Evolutionary conservation across 2,329 filamentous ascomycete species (phyloP).

Genomic region (Mariannaea sp.): DNA sequence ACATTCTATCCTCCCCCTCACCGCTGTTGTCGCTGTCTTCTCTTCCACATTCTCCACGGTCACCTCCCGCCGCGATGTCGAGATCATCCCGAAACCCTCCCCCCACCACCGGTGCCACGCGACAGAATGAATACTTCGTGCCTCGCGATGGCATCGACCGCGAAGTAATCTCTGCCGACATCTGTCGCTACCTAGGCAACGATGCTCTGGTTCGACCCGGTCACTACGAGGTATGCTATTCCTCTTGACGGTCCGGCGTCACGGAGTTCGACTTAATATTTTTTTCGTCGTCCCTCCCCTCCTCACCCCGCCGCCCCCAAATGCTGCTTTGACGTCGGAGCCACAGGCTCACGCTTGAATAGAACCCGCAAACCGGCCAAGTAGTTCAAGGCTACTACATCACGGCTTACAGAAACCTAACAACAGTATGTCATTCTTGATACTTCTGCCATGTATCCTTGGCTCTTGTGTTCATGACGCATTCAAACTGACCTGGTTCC

Average conservation of each 20-base stretch:
- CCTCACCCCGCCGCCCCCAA: slow-evolving; percentile 3
- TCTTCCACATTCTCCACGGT: slow-evolving; percentile 23
- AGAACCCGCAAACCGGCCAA: slow-evolving; percentile 63
- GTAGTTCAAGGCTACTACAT: slow-evolving; percentile 75
- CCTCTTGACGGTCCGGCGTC: not conserved
- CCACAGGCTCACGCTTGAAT: slow-evolving; percentile 34
- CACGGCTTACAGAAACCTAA: slow-evolving; percentile 78
- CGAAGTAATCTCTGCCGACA: slow-evolving; percentile 83
- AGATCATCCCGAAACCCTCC: slow-evolving; percentile 48
- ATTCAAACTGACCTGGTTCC: slow-evolving; percentile 21
- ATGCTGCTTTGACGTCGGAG: slow-evolving; percentile 12
- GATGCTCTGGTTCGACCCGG: slow-evolving; percentile 79
- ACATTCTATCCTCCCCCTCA: slow-evolving; percentile 27
- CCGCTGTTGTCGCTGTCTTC: slow-evolving; percentile 27
- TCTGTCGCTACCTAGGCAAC: slow-evolving; percentile 82
- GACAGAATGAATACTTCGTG: slow-evolving; percentile 80
- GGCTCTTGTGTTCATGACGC: not conserved
- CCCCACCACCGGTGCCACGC: slow-evolving; percentile 46
- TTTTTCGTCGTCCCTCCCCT: not conserved
- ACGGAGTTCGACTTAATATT: not conserved
- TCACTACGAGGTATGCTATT: slow-evolving; percentile 67
- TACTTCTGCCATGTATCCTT: not conserved
- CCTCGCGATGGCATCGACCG: slow-evolving; percentile 80
- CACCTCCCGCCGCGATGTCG: slow-evolving; percentile 43
- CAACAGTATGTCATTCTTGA: slow-evolving; percentile 64